Base-by-base conservation (phyloP, 139 green algal species). In the Closterium sp. region DNA sequence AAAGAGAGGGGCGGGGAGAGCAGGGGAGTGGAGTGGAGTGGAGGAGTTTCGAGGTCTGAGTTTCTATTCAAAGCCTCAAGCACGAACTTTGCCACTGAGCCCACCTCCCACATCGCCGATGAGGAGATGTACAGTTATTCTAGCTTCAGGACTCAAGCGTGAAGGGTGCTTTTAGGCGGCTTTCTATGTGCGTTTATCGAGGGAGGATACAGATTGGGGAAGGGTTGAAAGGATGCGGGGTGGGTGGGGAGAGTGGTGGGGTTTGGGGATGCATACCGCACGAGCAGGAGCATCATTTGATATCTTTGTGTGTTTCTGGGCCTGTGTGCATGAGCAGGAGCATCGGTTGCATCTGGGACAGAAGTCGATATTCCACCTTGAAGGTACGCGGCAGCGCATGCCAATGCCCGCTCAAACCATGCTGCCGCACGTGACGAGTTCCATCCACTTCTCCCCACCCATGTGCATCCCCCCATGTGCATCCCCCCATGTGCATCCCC, bases 351-450 rank as follows among this genome's bases (percentile, higher is more conserved):
- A 96, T 90, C 94, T 96, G 88, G 98, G 98, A 19, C 93, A 94
- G 33, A 99, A 99, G 93, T 93, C 97, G 30, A 99, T 99, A 90
- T 98, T 99, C 88, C 98, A 99, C 94, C 81, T 99, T 34, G 98
- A 99, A 95, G 91, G 91, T 93, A 86, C 30, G 34, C 7, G 4
- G 36, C 36, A 55, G 5, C 36, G 5, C 35, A n/a, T 89, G n/a
- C 34, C 35, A 69, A 55, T 55, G 36, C n/a, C 36, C 6, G 36
- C 36, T 12, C 4, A 55, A 55, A 6, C 36, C 36, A 55, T 12
- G 36, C 36, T 55, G 36, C 5, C 6, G 36, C 36, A 55, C n/a
- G n/a, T 55, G 36, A 4, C 36, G 6, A 55, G 36, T 55, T 55
- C 4, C 36, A 55, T 55, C n/a, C 36, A 55, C 36, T 55, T 55